Evolutionary conservation across 108 stramenopile genomes (phyloP).

Genomic region (Cylindrotheca closterium): DNA sequence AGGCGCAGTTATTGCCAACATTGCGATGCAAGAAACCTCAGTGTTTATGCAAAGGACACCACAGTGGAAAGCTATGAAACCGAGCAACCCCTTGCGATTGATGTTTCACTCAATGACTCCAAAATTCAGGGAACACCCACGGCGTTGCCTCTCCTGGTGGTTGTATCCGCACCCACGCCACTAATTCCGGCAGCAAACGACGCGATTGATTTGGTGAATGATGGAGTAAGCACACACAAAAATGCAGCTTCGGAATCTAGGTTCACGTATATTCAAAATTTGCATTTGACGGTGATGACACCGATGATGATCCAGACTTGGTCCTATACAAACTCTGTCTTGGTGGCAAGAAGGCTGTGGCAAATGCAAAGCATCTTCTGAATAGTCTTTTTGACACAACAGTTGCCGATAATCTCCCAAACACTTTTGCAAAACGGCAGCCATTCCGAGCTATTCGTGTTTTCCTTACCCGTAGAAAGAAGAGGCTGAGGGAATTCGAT

Average conservation of each 20-base stretch:
- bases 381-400: slow-evolving; percentile 9
- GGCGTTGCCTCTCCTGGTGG: neutral
- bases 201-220: no score
- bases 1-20: no score
- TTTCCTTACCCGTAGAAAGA: slow-evolving; percentile 1
- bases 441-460: no score
- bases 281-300: neutral
- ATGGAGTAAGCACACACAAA: neutral
- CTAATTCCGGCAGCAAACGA: no score
- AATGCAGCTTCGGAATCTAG: neutral
- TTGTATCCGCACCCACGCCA: neutral
- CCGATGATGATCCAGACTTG: neutral
- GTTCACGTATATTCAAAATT: neutral
- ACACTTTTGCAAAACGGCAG: slow-evolving; percentile 10
- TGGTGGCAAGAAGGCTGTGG: neutral
- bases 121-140: neutral
- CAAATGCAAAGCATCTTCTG: slow-evolving; percentile 13
- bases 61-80: neutral
- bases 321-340: slow-evolving; percentile 12
- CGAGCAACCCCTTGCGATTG: neutral
- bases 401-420: slow-evolving; percentile 9
- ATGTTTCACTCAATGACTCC: neutral
- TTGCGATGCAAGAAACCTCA: neutral
- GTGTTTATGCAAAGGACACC: neutral
- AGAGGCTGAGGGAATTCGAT: neutral